A percentile compares a stretch with the other conserved stretches of the same genome.
Evolutionary conservation across 805 yeast genomes (phyloP).

Genomic region (Spathaspora sp.): DNA sequence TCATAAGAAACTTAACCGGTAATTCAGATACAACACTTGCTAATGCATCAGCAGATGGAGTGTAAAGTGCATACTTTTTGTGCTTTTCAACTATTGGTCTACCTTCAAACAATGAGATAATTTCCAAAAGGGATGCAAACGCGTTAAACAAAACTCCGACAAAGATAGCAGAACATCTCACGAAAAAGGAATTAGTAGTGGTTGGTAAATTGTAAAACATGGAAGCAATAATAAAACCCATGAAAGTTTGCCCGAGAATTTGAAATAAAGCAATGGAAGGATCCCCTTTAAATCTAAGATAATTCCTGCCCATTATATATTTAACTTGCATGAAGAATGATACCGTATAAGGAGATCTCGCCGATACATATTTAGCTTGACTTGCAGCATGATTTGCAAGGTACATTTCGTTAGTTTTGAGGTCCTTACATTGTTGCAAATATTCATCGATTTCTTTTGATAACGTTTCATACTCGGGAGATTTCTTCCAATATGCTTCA

Average conservation of each 20-base stretch:
- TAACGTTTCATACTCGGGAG: conserved; percentile 44
- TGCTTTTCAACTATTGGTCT: conserved; percentile 68
- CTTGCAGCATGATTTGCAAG: conserved; percentile 24
- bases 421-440: conserved; percentile 17
- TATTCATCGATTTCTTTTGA: conserved; percentile 38
- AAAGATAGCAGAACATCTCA: conserved; percentile 60
- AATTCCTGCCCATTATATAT: conserved; percentile 50
- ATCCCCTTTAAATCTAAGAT: conserved; percentile 52
- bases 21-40: conserved; percentile 56
- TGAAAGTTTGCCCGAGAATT: conserved; percentile 47
- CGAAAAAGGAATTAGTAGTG: conserved; percentile 51
- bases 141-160: conserved; percentile 58
- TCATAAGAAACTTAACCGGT: conserved; percentile 48
- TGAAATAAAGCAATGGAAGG: conserved; percentile 49
- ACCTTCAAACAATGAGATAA: conserved; percentile 51
- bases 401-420: conserved; percentile 12
- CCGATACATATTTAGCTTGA: conserved; percentile 34
- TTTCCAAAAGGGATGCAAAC: conserved; percentile 54
- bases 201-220: conserved; percentile 48
- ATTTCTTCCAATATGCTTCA: conserved; percentile 52
- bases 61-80: conserved; percentile 63
- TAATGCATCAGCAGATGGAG: conserved; percentile 69
- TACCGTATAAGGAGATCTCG: conserved; percentile 31
- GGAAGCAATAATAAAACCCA: conserved; percentile 58
- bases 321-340: conserved; percentile 46